Conservation (phyloP, 1,284 basidiomycete species). For the Marasmius oreades region DNA sequence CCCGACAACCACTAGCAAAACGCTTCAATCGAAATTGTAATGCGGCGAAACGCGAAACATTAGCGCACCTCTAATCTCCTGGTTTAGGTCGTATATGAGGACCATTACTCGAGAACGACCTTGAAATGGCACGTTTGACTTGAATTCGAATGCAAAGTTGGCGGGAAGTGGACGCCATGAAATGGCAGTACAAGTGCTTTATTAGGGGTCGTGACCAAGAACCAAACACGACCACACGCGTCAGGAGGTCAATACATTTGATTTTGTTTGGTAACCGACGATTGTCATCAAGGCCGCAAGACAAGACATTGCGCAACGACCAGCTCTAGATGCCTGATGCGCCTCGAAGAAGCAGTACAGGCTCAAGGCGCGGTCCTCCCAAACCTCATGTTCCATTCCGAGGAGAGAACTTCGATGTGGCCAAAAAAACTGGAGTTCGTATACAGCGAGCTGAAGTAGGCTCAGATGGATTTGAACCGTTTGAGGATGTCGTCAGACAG, state of each 20-base stretch:
- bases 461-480: slow-evolving; percentile 84
- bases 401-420: slow-evolving; percentile 67
- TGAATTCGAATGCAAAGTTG: not conserved
- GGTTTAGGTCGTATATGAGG: slow-evolving; percentile 30
- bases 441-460: slow-evolving; percentile 66
- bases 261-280: not conserved
- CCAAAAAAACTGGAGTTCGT: slow-evolving; percentile 72
- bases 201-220: not conserved
- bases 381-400: slow-evolving; percentile 72
- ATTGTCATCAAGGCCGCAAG: not conserved
- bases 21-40: not conserved
- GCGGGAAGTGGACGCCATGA: not conserved
- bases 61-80: slow-evolving; percentile 51
- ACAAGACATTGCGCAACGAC: not conserved
- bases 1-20: slow-evolving; percentile 73
- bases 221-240: slow-evolving; percentile 2
- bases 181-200: not conserved
- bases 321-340: slow-evolving; percentile 8
- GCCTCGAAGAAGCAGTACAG: slow-evolving; percentile 39
- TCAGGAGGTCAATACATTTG: not conserved
- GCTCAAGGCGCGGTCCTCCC: slow-evolving; percentile 35
- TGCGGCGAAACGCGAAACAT: not conserved
- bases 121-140: slow-evolving; percentile 1
- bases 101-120: slow-evolving; percentile 1
- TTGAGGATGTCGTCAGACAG: slow-evolving; percentile 70